Conservation (phyloP, 1,284 basidiomycete genomes). For the Apiotrichum gracile region DNA sequence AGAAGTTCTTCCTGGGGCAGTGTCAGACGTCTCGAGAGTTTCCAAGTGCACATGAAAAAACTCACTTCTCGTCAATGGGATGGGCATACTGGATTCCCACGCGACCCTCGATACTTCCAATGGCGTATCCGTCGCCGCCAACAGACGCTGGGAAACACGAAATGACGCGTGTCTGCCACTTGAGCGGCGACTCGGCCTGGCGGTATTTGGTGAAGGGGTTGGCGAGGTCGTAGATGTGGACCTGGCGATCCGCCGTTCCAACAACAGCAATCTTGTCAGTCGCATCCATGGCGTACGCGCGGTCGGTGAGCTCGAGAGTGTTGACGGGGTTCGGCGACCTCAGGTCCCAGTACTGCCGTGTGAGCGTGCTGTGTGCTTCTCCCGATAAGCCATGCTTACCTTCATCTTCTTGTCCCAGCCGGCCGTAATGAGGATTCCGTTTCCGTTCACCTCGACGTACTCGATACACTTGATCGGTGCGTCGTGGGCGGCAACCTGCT, state of each 20-base stretch:
- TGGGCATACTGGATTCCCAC: slow-evolving; percentile 80
- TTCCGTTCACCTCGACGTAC: slow-evolving; percentile 59
- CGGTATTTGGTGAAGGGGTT: slow-evolving; percentile 55
- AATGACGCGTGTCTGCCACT: slow-evolving; percentile 89
- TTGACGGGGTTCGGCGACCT: slow-evolving; percentile 66
- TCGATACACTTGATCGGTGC: slow-evolving; percentile 70
- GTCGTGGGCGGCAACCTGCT: slow-evolving; percentile 76
- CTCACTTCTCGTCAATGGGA: slow-evolving; percentile 28
- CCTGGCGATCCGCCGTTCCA: slow-evolving; percentile 69
- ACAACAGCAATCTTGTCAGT: slow-evolving; percentile 63
- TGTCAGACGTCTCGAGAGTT: neutral
- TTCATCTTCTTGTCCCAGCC: slow-evolving; percentile 90
- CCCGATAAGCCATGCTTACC: slow-evolving; percentile 47
- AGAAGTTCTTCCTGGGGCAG: slow-evolving; percentile 84
- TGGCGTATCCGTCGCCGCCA: slow-evolving; percentile 68
- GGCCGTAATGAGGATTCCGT: slow-evolving; percentile 66
- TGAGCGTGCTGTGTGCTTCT: neutral
- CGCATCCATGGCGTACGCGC: slow-evolving; percentile 61
- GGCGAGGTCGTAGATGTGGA: slow-evolving; percentile 79
- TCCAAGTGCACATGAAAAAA: neutral
- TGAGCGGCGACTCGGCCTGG: slow-evolving; percentile 66
- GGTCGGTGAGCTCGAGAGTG: slow-evolving; percentile 73
- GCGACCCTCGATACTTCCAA: slow-evolving; percentile 91
- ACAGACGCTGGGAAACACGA: slow-evolving; percentile 64
- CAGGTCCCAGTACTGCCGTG: slow-evolving; percentile 80